Evolutionary conservation across 176 grass and related monocot genomes (phyloP).

Genomic region (Musa itinerans): DNA sequence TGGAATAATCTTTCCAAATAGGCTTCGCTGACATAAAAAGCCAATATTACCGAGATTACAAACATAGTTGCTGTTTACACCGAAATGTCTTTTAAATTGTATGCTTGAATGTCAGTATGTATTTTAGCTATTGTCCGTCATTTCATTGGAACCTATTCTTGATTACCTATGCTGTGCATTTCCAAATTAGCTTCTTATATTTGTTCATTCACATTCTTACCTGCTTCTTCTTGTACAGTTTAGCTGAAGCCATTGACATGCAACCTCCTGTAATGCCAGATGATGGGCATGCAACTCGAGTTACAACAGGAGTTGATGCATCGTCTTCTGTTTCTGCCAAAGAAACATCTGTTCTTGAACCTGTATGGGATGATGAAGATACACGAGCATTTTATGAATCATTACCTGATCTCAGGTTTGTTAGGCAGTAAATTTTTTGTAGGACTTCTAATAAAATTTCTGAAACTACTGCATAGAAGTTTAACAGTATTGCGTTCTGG

Average conservation of each 20-base stretch:
- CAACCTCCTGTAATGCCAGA: slow-evolving; percentile 96
- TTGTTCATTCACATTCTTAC: slow-evolving; percentile 14
- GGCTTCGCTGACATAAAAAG: too few species aligned
- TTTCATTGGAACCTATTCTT: too few species aligned
- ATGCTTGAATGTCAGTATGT: too few species aligned
- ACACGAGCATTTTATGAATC: slow-evolving; percentile 97
- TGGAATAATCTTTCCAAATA: too few species aligned
- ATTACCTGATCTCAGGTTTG: slow-evolving; percentile 88
- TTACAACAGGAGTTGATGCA: slow-evolving; percentile 65
- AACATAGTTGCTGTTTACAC: too few species aligned
- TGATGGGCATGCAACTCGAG: slow-evolving; percentile 83
- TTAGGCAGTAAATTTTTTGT: slow-evolving; percentile 16
- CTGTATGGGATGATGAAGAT: slow-evolving; percentile 98
- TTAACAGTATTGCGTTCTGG: background rate
- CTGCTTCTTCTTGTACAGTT: slow-evolving; percentile 32
- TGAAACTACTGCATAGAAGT: background rate
- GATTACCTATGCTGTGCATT: too few species aligned
- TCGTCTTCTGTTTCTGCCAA: slow-evolving; percentile 46
- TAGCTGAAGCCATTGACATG: slow-evolving; percentile 95
- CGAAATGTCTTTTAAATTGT: too few species aligned
- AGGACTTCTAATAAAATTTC: background rate
- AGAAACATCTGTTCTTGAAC: slow-evolving; percentile 67
- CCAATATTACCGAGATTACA: too few species aligned
- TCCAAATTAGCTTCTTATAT: background rate
- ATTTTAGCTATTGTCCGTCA: too few species aligned